Conservation (phyloP, 768 basidiomycete genomes). For the Auricularia sp. region DNA sequence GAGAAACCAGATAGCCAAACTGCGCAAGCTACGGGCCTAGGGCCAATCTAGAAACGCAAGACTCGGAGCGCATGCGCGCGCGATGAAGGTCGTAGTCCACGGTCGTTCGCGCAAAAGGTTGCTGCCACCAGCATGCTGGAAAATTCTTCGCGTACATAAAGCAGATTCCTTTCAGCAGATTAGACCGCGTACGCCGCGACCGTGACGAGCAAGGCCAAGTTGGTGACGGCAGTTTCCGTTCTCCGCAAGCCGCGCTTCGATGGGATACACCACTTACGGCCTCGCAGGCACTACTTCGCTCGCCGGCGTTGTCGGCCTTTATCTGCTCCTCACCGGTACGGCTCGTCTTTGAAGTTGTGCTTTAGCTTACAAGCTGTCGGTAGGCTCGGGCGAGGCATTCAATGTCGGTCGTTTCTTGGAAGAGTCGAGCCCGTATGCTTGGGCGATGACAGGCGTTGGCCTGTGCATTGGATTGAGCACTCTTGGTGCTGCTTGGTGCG, state of each 20-base stretch:
- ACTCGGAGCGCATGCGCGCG: too few species aligned
- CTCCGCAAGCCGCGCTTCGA: constrained; percentile 6
- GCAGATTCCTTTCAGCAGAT: too few species aligned
- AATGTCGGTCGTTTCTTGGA: constrained; percentile 90
- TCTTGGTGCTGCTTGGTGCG: constrained; percentile 89
- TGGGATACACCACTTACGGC: constrained; percentile 21
- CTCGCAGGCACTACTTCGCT: constrained; percentile 43
- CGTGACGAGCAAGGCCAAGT: not conserved
- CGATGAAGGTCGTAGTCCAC: too few species aligned
- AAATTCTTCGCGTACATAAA: too few species aligned
- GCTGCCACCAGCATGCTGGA: too few species aligned
- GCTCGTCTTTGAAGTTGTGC: constrained; percentile 2
- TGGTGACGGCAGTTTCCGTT: not conserved
- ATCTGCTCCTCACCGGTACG: constrained; percentile 83
- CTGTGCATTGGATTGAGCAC: constrained; percentile 91
- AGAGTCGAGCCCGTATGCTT: constrained; percentile 87
- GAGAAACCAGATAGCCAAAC: too few species aligned
- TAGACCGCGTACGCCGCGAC: not conserved
- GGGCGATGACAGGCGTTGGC: constrained; percentile 85
- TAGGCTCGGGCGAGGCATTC: constrained; percentile 85
- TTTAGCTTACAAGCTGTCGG: constrained; percentile 1
- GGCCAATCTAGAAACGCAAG: too few species aligned
- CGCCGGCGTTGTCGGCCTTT: constrained; percentile 59
- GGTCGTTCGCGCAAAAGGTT: too few species aligned
- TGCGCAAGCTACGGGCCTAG: too few species aligned